Evolutionary conservation across 2,329 filamentous ascomycete species (phyloP).

Genomic region (Davidsoniella australis): DNA sequence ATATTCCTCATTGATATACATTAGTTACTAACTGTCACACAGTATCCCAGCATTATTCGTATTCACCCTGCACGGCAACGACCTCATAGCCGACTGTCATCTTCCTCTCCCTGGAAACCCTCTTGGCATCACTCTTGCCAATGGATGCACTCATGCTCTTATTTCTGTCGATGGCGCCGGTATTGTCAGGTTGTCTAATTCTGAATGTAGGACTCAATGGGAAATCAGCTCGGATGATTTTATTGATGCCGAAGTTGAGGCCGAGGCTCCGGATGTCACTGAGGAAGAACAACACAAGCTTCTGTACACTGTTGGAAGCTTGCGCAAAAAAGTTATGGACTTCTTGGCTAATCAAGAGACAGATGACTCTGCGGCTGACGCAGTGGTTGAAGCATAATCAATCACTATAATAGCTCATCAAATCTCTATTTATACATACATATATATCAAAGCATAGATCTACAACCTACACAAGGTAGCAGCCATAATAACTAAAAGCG

Average conservation of each 20-base stretch:
- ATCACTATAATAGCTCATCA: neutral
- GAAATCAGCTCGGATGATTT: neutral
- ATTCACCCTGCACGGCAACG: constrained; percentile 36
- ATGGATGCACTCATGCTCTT: constrained; percentile 24
- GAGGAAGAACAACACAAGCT: constrained; percentile 25
- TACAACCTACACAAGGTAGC: too few relatives aligned
- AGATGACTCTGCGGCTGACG: constrained; percentile 17
- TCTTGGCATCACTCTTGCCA: constrained; percentile 19
- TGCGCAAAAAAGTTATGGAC: constrained; percentile 27
- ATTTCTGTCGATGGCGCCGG: constrained; percentile 15
- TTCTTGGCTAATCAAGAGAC: constrained; percentile 14
- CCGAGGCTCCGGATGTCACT: constrained; percentile 19
- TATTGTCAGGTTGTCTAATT: constrained; percentile 12
- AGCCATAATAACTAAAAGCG: too few relatives aligned
- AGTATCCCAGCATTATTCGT: constrained; percentile 48
- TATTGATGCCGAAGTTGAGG: constrained; percentile 16
- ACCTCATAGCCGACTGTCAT: constrained; percentile 45
- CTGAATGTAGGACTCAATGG: neutral
- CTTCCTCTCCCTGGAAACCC: constrained; percentile 35
- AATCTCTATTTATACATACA: too few relatives aligned
- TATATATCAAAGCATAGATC: too few relatives aligned
- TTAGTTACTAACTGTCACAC: constrained; percentile 14
- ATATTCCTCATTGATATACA: neutral
- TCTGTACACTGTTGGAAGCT: constrained; percentile 28
- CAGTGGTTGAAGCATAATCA: neutral